Evolutionary conservation across 108 stramenopile species (phyloP), one percentile per base, ranked within the genome.

Genomic region (Cyclotella sp.): DNA sequence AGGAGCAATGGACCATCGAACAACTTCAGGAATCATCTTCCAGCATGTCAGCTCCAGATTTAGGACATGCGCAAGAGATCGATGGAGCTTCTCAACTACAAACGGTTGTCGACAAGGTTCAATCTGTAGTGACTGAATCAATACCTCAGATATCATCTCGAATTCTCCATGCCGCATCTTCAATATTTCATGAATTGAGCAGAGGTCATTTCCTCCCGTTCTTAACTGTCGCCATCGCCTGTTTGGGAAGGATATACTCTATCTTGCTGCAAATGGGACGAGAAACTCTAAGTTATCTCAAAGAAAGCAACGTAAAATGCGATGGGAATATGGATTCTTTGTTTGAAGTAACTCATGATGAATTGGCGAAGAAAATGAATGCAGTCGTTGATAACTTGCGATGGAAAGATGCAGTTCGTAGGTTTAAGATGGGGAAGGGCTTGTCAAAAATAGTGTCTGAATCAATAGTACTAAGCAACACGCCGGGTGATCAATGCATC

Each of bases 131-230:
- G 29, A 72, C 47, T 16, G 30, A 49, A 58, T 24, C 73, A 19
- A 28, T 90, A 52, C 85, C 81, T 14, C 78, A 89, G 73, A 59
- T 89, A 13, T 15, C 82, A 41, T 90, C 91, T 3, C 65, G 88
- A 51, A 89, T 91, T 12, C 41, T 84, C 2, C 85, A 90, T 79
- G 88, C 93, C 9, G 72, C 88, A 65, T 53, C 46, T 30, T 60
- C 88, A 24, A 67, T 91, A 14, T 53, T 87, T 40, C 72, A 59
- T 29, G 93, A 93, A 70, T 65, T 90, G 16, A 80, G 81, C 30
- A 63, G 93, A 52, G 90, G 90, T 9, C 90, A 86, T 76, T 93
- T 93, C 79, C 71, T 91, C n/a, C 90, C 93, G 24, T 84, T 91
- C 62, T 78, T 79, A 39, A 89, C 89, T 9, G 88, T 90, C 0